Evolutionary conservation across 1,284 basidiomycete genomes (phyloP).

Genomic region (Ganoderma boninense): DNA sequence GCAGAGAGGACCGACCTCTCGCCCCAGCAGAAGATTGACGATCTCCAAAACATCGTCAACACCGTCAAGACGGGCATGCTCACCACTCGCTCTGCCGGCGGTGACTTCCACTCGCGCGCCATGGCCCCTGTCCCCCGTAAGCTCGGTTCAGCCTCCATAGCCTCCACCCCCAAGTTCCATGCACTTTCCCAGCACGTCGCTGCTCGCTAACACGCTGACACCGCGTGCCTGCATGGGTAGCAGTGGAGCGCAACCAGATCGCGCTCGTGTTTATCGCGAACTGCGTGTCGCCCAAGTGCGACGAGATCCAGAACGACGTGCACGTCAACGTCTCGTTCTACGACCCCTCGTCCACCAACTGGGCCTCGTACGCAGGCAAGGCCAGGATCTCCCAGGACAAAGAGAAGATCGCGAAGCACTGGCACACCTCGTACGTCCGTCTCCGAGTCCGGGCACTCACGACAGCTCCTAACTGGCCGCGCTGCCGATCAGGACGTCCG

Average conservation of each 20-base stretch:
- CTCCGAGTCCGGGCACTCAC: not conserved
- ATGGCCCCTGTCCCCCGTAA: slow-evolving; percentile 80
- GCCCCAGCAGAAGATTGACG: slow-evolving; percentile 71
- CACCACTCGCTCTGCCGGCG: slow-evolving; percentile 79
- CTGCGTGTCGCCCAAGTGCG: slow-evolving; percentile 77
- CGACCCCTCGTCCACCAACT: slow-evolving; percentile 77
- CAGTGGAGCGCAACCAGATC: slow-evolving; percentile 54
- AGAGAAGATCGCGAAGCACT: slow-evolving; percentile 74
- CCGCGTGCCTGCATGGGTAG: slow-evolving; percentile 41
- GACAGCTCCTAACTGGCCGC: not conserved
- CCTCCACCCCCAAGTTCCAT: not conserved
- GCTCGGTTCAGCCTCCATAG: slow-evolving; percentile 33
- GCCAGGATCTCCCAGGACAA: slow-evolving; percentile 74
- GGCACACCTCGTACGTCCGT: slow-evolving; percentile 62
- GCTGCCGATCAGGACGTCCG: slow-evolving; percentile 58
- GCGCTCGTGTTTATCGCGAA: slow-evolving; percentile 82
- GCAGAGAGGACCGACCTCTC: slow-evolving; percentile 63
- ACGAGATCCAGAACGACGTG: slow-evolving; percentile 78
- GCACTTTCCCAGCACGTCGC: not conserved
- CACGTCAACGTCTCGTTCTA: slow-evolving; percentile 87
- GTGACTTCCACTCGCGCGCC: slow-evolving; percentile 82
- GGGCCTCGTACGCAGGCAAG: slow-evolving; percentile 86
- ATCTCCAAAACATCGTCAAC: slow-evolving; percentile 71
- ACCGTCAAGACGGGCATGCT: slow-evolving; percentile 79
- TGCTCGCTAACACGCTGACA: not conserved